Percentiles rank a stretch among this genome's conserved stretches.
phyloP scores from a whole-genome alignment of 1,284 basidiomycete species.

The Moniliella sp. region DNA sequence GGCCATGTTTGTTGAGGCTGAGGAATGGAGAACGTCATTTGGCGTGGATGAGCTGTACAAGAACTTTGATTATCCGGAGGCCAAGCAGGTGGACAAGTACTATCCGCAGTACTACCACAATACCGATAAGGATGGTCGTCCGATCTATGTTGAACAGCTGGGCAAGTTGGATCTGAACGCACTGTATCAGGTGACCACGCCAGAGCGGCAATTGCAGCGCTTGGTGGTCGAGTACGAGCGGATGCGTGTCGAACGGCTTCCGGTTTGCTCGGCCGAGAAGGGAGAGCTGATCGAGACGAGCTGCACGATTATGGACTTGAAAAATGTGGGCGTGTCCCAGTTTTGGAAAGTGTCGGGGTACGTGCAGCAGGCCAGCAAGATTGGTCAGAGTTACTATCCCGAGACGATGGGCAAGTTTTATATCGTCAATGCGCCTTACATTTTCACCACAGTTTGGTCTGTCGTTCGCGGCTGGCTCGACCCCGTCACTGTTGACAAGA shows the following conservation, averaged over 20 bases:
- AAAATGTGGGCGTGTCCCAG: slow-evolving; percentile 55
- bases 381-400: slow-evolving; percentile 66
- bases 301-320: slow-evolving; percentile 87
- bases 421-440: slow-evolving; percentile 67
- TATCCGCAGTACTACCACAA: slow-evolving; percentile 92
- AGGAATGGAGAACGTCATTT: slow-evolving; percentile 76
- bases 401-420: slow-evolving; percentile 66
- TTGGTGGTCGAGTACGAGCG: slow-evolving; percentile 87
- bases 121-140: slow-evolving; percentile 85
- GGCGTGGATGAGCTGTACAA: slow-evolving; percentile 65
- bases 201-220: slow-evolving; percentile 67
- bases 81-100: slow-evolving; percentile 60
- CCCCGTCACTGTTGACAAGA: slow-evolving; percentile 70
- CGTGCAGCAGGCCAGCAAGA: slow-evolving; percentile 53
- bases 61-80: slow-evolving; percentile 72
- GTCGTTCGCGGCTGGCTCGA: slow-evolving; percentile 85
- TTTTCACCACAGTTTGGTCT: slow-evolving; percentile 69
- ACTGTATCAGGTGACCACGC: slow-evolving; percentile 45
- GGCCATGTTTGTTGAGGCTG: slow-evolving; percentile 58
- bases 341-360: slow-evolving; percentile 87
- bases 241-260: slow-evolving; percentile 47
- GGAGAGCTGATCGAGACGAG: slow-evolving; percentile 87
- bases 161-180: slow-evolving; percentile 69
- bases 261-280: slow-evolving; percentile 51
- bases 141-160: slow-evolving; percentile 79